phyloP scores from a whole-genome alignment of 1,284 basidiomycete species.

The Apiotrichum sp. region DNA sequence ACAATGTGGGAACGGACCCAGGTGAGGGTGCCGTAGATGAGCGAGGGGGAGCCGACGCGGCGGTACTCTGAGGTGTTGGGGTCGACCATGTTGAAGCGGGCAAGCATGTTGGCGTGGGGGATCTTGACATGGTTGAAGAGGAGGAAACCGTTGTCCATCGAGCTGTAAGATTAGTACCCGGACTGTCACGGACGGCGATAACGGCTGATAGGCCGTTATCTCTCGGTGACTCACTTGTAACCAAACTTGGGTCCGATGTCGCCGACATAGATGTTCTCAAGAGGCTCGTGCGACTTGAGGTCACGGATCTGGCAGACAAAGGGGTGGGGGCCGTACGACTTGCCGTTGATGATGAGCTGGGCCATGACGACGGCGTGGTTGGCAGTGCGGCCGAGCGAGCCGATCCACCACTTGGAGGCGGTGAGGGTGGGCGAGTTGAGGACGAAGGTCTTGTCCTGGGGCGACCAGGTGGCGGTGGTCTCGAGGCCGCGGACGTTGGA shows the following conservation, averaged over 20 bases:
- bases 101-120: slow-evolving; percentile 55
- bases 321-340: slow-evolving; percentile 54
- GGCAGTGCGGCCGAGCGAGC: slow-evolving; percentile 54
- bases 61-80: slow-evolving; percentile 46
- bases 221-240: slow-evolving; percentile 45
- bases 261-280: slow-evolving; percentile 54
- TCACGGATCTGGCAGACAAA: slow-evolving; percentile 55
- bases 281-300: slow-evolving; percentile 49
- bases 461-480: slow-evolving; percentile 55
- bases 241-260: slow-evolving; percentile 59
- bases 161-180: slow-evolving; percentile 3
- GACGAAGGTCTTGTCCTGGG: slow-evolving; percentile 52
- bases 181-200: background rate
- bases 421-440: slow-evolving; percentile 53
- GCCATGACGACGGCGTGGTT: slow-evolving; percentile 57
- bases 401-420: slow-evolving; percentile 56
- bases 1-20: slow-evolving; percentile 54
- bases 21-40: slow-evolving; percentile 55
- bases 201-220: too few species aligned
- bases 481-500: slow-evolving; percentile 57
- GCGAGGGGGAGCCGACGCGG: slow-evolving; percentile 50
- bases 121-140: slow-evolving; percentile 55
- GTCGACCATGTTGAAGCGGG: slow-evolving; percentile 54
- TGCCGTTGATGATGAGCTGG: slow-evolving; percentile 53
- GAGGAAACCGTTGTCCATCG: slow-evolving; percentile 52